Evolutionary conservation across 371 early-diverging fungal species (phyloP), one percentile per base, ranked within the genome.

Genomic region (Apophysomyces trapeziformis): DNA sequence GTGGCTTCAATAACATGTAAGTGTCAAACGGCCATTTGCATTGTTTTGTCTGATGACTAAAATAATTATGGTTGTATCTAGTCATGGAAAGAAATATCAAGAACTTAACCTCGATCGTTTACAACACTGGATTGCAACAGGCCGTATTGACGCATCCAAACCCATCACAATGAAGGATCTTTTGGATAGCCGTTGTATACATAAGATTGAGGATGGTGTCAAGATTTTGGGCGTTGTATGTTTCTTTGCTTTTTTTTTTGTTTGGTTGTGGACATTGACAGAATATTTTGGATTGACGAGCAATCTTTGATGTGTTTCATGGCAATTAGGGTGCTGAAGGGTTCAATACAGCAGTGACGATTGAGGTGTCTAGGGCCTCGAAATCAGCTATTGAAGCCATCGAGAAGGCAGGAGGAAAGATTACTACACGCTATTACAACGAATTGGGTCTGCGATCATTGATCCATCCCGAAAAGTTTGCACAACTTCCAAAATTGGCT

Each of bases 41-140:
- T 16, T 59, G 9, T 4, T 61, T 39, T 4, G 5, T 18, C 45
- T 0, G 38, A 21, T 16, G 46, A 35, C 58, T 60, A 16, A 45
- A 16, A 9, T 32, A 41, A 7, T n/a, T 26, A 0, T 38, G 39
- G 6, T 41, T 56, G 12, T 63, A 32, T 57, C 47, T 78, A 89
- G 90, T 56, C 83, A 86, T 45, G 82, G 81, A 60, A 87, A 91
- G 65, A 85, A 88, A 41, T 90, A 86, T 65, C 88, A 89, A 71
- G 86, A 89, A 59, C 72, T 97, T 68, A 92, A 92, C 67, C 79
- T 97, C 72, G 97, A 97, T 79, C 85, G 89, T 44, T 77, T 98
- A 70, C 96, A 97, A 79, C 91, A 92, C 76, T 96, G 94, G 92
- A 92, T 97, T 65, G 89, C 91, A 63, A 84, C 80, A 0, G 95